phyloP scores from a whole-genome alignment of 106 monocot genomes.

The Dactylorhiza incarnata region DNA sequence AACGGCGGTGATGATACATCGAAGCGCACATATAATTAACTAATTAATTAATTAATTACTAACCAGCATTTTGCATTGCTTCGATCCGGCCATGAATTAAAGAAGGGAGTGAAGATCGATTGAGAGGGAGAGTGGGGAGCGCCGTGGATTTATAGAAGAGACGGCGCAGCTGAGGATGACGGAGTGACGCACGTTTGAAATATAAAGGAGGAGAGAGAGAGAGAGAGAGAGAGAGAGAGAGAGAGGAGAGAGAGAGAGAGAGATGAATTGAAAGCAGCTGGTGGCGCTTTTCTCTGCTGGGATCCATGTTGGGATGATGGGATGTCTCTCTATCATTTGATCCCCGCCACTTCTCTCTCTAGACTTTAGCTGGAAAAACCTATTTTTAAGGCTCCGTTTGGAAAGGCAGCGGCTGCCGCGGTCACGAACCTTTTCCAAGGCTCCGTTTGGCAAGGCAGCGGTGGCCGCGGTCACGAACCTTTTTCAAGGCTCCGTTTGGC shows the following conservation, averaged over 20 bases:
- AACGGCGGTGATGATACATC: too few species aligned
- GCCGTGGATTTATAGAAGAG: constrained; percentile 8
- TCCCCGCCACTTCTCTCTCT: neutral
- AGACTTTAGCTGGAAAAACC: too few species aligned
- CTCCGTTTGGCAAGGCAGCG: too few species aligned
- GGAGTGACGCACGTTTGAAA: constrained; percentile 1
- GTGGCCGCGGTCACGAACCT: too few species aligned
- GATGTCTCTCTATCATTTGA: neutral
- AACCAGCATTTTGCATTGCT: neutral
- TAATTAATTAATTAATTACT: neutral
- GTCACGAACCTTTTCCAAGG: too few species aligned
- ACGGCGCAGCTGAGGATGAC: neutral
- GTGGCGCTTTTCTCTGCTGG: neutral
- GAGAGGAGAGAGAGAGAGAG: too few species aligned
- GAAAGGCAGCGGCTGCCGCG: too few species aligned
- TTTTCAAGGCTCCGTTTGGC: too few species aligned
- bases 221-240: too few species aligned
- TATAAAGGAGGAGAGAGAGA: neutral
- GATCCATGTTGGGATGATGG: neutral
- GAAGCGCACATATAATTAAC: too few species aligned
- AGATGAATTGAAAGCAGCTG: too few species aligned
- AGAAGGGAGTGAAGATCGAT: neutral
- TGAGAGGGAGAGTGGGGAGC: neutral
- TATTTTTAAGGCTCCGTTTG: too few species aligned
- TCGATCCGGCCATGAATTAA: neutral